Base-by-base conservation (phyloP, 306 rosid species). In the Lupinus albus region DNA sequence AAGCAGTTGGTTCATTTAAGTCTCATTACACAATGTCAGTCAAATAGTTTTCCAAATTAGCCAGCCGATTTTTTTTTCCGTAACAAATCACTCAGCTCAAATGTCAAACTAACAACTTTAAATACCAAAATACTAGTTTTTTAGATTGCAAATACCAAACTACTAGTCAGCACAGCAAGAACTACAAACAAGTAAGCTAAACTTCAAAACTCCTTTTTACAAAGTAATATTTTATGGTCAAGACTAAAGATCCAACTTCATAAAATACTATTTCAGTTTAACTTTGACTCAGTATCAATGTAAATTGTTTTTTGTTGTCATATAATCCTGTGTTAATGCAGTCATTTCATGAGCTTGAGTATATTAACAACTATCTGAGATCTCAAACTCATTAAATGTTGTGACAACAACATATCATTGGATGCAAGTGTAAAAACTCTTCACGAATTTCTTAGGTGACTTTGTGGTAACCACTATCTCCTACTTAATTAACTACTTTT, bases 51-150 rank as follows among this genome's bases (percentile, higher is more conserved):
- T 18, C 53, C 42, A 72, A 21, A 62, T 25, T 38, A 50, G 33
- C 42, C 30, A 51, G 62, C 14, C 39, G 61, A 11, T 14, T 38
- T 39, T 44, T 62, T 62, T 55, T 51, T 10, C 62, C 12, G 3
- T 36, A 48, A 60, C 61, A 61, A 61, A 51, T 52, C 38, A 62
- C 46, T 15, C 46, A 73, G 56, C 55, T 15, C 1, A 35, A 51
- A 51, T 39, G 13, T 36, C 63, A 72, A 28, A 71, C 16, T 17
- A 53, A 39, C 16, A 35, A 53, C 41, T 16, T 5, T 30, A 73
- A 1, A 25, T 0, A 0, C 1, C 30, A 25, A 25, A 25, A 25
- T 25, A 25, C 30, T 0, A 25, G 2, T 25, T 25, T 25, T 25
- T 25, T 2, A 25, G 30, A 25, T 25, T 25, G 30, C 30, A 25